Percentiles rank a stretch among this genome's conserved stretches.
These are phyloP conservation scores for Populus hybrid DNA, from an alignment of 441 rosid genomes.

Conservation along the genomic window DNA sequence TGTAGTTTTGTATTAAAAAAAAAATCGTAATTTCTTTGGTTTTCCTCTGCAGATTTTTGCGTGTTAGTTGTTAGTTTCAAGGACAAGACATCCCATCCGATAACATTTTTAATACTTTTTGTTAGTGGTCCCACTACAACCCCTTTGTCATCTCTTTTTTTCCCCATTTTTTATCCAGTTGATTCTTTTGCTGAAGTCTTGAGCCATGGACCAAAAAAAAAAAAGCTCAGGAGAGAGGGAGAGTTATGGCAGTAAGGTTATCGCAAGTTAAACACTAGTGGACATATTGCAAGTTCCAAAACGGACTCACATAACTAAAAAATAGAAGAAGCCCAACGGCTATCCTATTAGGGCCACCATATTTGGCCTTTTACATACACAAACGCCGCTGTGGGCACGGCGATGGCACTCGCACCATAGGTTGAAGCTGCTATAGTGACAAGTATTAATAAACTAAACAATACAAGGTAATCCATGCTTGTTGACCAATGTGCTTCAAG, in stretches of 20 bases:
- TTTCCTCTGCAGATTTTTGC: neutral
- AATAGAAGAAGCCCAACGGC: neutral
- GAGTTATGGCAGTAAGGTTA: neutral
- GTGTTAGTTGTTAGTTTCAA: constrained; percentile 10
- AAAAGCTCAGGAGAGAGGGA: too few relatives aligned
- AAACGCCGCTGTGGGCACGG: constrained; percentile 30
- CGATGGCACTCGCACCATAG: constrained; percentile 14
- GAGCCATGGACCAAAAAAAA: neutral
- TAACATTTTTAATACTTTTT: neutral
- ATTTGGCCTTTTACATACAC: constrained; percentile 2
- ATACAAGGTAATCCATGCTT: constrained; percentile 2
- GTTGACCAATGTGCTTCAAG: constrained; percentile 24
- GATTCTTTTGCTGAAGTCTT: neutral
- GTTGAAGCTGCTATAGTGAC: neutral
- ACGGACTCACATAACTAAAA: neutral
- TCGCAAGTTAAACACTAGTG: constrained; percentile 17
- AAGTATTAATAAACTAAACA: neutral
- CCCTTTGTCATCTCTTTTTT: neutral
- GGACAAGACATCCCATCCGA: neutral
- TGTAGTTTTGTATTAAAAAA: too few relatives aligned
- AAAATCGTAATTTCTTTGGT: neutral
- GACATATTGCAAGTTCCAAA: constrained; percentile 32
- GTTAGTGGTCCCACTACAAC: neutral
- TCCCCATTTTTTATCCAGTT: too few relatives aligned
- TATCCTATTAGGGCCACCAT: neutral